Percentiles rank a stretch among this genome's conserved stretches.
phyloP scores from a whole-genome alignment of 2,329 filamentous ascomycete species.

The Arthrobotrys musiformis region DNA sequence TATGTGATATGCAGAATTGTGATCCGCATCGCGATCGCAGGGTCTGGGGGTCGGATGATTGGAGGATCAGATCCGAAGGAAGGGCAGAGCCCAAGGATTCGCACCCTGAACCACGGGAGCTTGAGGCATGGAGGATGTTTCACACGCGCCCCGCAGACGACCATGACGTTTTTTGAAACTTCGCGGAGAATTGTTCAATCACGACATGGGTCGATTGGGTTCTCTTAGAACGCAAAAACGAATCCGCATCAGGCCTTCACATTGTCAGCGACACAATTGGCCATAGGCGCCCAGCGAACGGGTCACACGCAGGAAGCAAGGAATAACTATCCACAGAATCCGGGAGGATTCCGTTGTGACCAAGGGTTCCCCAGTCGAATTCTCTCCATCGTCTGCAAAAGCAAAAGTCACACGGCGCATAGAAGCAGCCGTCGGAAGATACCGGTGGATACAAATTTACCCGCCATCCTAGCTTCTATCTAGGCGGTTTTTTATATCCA shows the following conservation, averaged over 20 bases:
- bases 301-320: neutral
- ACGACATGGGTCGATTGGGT: neutral
- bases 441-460: neutral
- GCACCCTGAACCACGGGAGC: neutral
- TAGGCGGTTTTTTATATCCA: neutral
- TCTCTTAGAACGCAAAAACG: neutral
- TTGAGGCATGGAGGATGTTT: neutral
- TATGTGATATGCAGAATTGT: neutral
- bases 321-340: neutral
- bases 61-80: neutral
- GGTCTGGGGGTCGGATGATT: neutral
- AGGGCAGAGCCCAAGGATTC: neutral
- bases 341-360: neutral
- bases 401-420: neutral
- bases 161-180: neutral
- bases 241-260: neutral
- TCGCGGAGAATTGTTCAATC: neutral
- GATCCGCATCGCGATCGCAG: neutral
- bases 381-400: neutral
- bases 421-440: neutral
- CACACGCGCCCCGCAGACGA: neutral
- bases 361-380: constrained; percentile 1
- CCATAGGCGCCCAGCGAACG: neutral
- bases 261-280: neutral
- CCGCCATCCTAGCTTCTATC: neutral